Base-by-base conservation (phyloP, 495 filamentous ascomycete genomes). In the Penicillium silybi region DNA sequence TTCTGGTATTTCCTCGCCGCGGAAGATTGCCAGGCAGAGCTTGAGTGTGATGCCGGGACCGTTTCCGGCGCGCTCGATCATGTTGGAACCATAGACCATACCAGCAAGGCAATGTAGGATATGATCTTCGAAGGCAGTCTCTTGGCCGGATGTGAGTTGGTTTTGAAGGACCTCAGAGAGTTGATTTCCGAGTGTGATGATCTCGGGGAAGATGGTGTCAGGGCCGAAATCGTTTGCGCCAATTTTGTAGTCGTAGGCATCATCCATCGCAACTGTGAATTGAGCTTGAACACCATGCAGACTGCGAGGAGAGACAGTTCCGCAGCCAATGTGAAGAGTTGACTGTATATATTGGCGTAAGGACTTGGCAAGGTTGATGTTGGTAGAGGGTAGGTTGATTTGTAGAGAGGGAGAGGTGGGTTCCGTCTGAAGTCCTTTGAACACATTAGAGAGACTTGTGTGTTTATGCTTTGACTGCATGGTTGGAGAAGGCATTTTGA, bases 41-140 rank as follows among this genome's bases (percentile, higher is more conserved):
- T 54, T 43, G 10, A 20, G 15, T 7, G 46, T 47, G 9, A 48
- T 20, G 0, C 34, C 17, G 2, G 4, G 11, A 0, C 5, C 26
- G 9, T 19, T 25, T 0, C 56, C 42, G 0, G 38, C 50, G 2
- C 19, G 5, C 9, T 39, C 50, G 9, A 54, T 58, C 41, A 44
- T 50, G 22, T 58, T 58, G 0, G 50, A 54, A 2, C 56, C 46
- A 9, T 54, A 54, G 11, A 58, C 23, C 37, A 58, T 50, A 10
- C 6, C 9, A 17, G 49, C n/a, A 15, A 54, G 46, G 5, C 11
- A 37, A 6, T 54, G 17, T 10, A 53, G 20, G 23, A 50, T 16
- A 10, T 46, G 18, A 15, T 43, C 18, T 23, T 47, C 46, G 6
- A 39, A 27, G 38, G 16, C 26, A 10, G 3, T 46, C 19, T 46